Evolutionary conservation across 208 protist genomes (phyloP), one percentile per base, ranked within the genome.

Genomic region (Blastocrithidia nonstop): DNA sequence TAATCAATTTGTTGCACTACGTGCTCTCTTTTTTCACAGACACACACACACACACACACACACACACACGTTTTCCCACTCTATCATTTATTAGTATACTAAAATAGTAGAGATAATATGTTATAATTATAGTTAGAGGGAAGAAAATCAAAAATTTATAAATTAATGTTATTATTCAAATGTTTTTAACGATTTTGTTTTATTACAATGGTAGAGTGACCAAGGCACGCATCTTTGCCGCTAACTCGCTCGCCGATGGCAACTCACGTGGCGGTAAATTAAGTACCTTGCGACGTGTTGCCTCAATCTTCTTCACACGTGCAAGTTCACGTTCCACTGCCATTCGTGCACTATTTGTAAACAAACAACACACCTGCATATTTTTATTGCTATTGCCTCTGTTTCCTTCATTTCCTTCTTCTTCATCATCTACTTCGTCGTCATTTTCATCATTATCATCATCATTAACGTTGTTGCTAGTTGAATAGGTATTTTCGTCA

Each of bases 171-270:
- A 26, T 58, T 66, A 89, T 19, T 61, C n/a, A n/a, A n/a, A n/a
- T n/a, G n/a, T n/a, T n/a, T n/a, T n/a, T n/a, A n/a, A n/a, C n/a
- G n/a, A n/a, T n/a, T n/a, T n/a, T n/a, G n/a, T n/a, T n/a, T n/a
- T n/a, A n/a, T n/a, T n/a, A n/a, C n/a, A n/a, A 50, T 32, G 80
- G 80, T 17, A 89, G 58, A 0, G 72, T 73, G 15, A 72, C 52
- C 1, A 89, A 55, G 0, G 74, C 75, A 4, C 80, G 57, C 44
- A 83, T 71, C 54, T 76, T 81, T 0, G 80, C 80, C 3, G 78
- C 53, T 3, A 89, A 51, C 37, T 82, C 71, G 3, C 50, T 38
- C 17, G 85, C 42, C 2, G 48, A 33, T 3, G 80, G 80, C 35
- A 79, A 66, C 17, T 36, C 53, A 16, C 80, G 67, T n/a, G 56